Base-by-base conservation (phyloP, 306 rosid species). In the Cicer arietinum region DNA sequence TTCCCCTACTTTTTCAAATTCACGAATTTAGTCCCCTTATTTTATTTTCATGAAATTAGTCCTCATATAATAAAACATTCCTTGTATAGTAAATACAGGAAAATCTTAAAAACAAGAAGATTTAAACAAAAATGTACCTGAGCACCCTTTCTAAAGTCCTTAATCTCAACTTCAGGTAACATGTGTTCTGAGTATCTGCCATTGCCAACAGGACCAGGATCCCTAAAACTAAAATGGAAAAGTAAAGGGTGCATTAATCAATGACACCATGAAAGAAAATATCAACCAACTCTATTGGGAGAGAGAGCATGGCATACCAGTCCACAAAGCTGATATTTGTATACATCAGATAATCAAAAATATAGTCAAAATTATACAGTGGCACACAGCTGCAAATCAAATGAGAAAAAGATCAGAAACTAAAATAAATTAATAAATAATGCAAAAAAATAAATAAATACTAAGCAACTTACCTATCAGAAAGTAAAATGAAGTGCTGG, bases 131-230 rank as follows among this genome's bases (percentile, higher is more conserved):
- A 69, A 59, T 41, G 65, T 86, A 95, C 98, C 99, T 95, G 99
- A 14, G 97, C 99, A 68, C 99, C 99, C 96, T 95, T 95, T 79
- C 99, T 88, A 72, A 95, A 95, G 81, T 92, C 89, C 84, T 90
- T 95, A 83, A 71, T 74, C 81, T 89, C 96, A 84, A 95, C 83
- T 88, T 95, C 99, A 11, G 99, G 99, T 81, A 85, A 69, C 99
- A 95, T 92, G 81, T 77, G 97, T 62, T 90, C 88, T 14, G 96
- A 89, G 80, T 88, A 95, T 82, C 99, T 88, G 51, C 99, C 99
- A 79, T 92, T 90, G 67, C 99, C 99, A 80, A 89, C 92, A 4
- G 94, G 99, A 82, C 99, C 99, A 44, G 98, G 97, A 85, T 95
- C 99, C 85, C 81, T 70, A 83, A 95, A 95, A 83, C 99, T 95